Evolutionary conservation across 352 stramenopile genomes (phyloP), one percentile per base, ranked within the genome.

Genomic region (Lagenidium sp.): DNA sequence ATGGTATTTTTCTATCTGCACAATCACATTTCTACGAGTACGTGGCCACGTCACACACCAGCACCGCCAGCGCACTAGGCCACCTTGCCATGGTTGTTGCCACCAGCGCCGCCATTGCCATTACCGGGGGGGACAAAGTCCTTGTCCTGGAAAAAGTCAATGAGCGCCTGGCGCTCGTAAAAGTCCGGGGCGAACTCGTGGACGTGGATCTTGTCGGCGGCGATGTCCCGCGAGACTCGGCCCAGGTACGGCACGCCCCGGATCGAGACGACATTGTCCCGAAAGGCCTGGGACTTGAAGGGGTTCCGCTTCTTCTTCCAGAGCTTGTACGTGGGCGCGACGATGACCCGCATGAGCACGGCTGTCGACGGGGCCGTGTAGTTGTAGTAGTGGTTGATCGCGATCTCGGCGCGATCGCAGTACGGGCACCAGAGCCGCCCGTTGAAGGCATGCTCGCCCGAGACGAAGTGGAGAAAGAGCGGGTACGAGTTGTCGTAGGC

Each of bases 301-400:
- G 79, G 66, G 38, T 88, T 85, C 30, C 74, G 65, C 46, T 79
- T 78, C 24, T 85, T 75, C 45, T 86, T 85, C 78, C 78, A 91
- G 37, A 78, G 54, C 39, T 81, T 65, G 41, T 70, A 67, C 36
- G 78, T 69, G 19, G 65, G 47, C 6, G 65, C 55, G 10, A 86
- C 75, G 18, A 83, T 50, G 13, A 65, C 67, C 8, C 62, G 65
- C 36, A 91, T 26, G 38, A 91, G 16, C 34, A 85, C 61, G 6
- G 78, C 72, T 20, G 54, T 46, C 7, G 64, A 60, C 0, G 75
- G 68, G 8, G 78, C 78, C 18, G 73, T 68, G 47, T 80, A 69
- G 48, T 88, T 85, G 55, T 73, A 91, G 43, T 84, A 88, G 55
- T 88, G 70, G 47, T 78, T 76, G 32, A 79, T 60, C 4, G 72